These are phyloP conservation scores for Cutaneotrichosporon sp. DNA, from an alignment of 1,284 basidiomycete species.

Conservation along the genomic window DNA sequence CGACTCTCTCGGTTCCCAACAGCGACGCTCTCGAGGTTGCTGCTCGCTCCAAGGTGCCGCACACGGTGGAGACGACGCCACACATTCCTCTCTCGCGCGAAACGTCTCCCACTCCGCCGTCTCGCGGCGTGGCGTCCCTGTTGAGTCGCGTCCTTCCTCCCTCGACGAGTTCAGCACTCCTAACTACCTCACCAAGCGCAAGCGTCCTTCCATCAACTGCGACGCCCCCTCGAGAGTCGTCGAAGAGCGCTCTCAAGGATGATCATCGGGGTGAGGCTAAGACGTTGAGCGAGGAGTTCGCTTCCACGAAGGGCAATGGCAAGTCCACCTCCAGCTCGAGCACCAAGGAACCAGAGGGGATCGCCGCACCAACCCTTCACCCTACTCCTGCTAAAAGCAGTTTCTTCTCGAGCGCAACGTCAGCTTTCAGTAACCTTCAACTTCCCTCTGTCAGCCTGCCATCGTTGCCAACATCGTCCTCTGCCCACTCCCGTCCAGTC, in stretches of 20 bases:
- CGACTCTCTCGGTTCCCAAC: no score
- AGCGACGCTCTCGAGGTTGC: no score
- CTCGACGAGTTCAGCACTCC: background rate
- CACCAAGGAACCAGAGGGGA: background rate
- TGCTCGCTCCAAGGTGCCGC: no score
- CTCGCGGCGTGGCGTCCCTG: slow-evolving; percentile 3
- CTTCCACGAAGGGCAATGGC: background rate
- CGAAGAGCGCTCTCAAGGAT: background rate
- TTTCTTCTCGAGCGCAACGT: slow-evolving; percentile 14
- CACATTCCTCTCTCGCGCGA: background rate
- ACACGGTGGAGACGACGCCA: no score
- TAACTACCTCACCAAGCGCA: background rate
- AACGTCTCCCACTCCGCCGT: background rate
- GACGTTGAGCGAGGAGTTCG: background rate
- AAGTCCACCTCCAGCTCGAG: background rate
- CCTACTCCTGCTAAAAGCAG: background rate
- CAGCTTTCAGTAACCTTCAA: slow-evolving; percentile 9
- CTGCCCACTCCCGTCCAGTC: background rate
- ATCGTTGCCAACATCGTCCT: background rate
- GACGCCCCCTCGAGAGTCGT: background rate
- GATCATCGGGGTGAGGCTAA: background rate
- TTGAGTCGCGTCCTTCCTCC: slow-evolving; percentile 10
- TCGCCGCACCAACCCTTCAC: background rate
- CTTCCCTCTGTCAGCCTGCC: slow-evolving; percentile 7
- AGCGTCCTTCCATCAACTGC: background rate